Percentiles rank a stretch among this genome's conserved stretches.
Conservation (phyloP, 176 grass and related monocot genomes). For the Musa acuminata region DNA sequence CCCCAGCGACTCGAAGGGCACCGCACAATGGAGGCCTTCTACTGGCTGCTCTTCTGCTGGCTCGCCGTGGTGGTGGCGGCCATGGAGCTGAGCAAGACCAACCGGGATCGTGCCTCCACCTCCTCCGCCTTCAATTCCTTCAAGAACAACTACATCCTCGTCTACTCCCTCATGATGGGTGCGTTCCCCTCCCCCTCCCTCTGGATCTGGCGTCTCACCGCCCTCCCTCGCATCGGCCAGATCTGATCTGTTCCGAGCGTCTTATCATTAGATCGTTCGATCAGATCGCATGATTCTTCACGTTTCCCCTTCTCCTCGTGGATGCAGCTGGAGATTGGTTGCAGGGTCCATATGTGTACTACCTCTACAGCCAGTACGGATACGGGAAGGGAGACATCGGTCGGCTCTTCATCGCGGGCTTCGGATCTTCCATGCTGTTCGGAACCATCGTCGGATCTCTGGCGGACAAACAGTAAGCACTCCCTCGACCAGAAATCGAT, state of each 20-base stretch:
- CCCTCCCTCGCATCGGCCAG: neutral
- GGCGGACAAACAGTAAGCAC: conserved; percentile 15
- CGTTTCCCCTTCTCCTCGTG: neutral
- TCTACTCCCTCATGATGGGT: conserved; percentile 26
- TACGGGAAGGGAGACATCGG: conserved; percentile 21
- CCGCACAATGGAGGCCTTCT: conserved; percentile 7
- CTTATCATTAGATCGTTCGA: neutral
- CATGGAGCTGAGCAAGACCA: conserved; percentile 13
- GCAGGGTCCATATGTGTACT: conserved; percentile 19
- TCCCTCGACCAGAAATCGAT: neutral
- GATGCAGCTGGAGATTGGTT: conserved; percentile 18
- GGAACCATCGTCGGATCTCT: conserved; percentile 18
- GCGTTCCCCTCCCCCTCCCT: neutral
- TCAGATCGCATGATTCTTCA: neutral
- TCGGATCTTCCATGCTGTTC: conserved; percentile 25
- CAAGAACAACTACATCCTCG: conserved; percentile 24
- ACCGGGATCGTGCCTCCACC: conserved; percentile 9
- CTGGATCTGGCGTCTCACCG: neutral
- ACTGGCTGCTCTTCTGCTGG: conserved; percentile 11
- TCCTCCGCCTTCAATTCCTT: conserved; percentile 18
- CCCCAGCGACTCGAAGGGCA: too few relatives aligned
- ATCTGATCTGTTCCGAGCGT: neutral
- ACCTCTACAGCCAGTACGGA: conserved; percentile 15
- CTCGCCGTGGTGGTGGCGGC: conserved; percentile 9
- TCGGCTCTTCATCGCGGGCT: conserved; percentile 16